A percentile compares a stretch with the other conserved stretches of the same genome.
phyloP scores from a whole-genome alignment of 495 filamentous ascomycete species.

The Saxispiralis lemnorum region DNA sequence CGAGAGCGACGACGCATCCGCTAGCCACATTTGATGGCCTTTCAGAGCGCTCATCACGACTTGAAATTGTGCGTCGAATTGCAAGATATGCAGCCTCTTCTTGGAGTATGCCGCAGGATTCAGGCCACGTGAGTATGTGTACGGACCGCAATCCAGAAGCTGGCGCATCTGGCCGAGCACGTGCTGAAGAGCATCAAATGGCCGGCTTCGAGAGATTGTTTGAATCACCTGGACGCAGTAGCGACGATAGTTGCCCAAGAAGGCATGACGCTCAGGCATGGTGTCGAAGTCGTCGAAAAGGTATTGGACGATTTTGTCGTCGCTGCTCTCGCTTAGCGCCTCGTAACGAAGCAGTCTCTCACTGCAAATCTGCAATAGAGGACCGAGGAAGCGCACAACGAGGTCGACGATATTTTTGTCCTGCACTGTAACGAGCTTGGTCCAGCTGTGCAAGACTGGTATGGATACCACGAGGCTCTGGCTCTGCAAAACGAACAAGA shows the following conservation, averaged over 20 bases:
- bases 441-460: constrained; percentile 79
- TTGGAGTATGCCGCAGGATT: constrained; percentile 63
- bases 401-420: constrained; percentile 45
- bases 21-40: constrained; percentile 70
- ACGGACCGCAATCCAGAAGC: constrained; percentile 50
- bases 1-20: constrained; percentile 16
- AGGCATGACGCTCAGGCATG: constrained; percentile 81
- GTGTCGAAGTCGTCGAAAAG: constrained; percentile 89
- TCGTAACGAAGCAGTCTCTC: constrained; percentile 68
- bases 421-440: constrained; percentile 52
- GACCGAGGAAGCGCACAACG: constrained; percentile 50
- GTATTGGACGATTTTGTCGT: constrained; percentile 62
- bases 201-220: constrained; percentile 56
- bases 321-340: constrained; percentile 56
- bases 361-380: constrained; percentile 64
- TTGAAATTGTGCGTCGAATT: constrained; percentile 72
- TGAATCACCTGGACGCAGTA: constrained; percentile 79
- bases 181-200: constrained; percentile 70
- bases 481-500: constrained; percentile 62
- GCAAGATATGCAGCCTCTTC: constrained; percentile 55
- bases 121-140: constrained; percentile 51
- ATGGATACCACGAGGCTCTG: constrained; percentile 84
- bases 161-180: constrained; percentile 62
- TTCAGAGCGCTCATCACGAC: constrained; percentile 84
- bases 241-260: constrained; percentile 88